phyloP scores from a whole-genome alignment of 345 rosid genomes.

The Gossypium turneri region DNA sequence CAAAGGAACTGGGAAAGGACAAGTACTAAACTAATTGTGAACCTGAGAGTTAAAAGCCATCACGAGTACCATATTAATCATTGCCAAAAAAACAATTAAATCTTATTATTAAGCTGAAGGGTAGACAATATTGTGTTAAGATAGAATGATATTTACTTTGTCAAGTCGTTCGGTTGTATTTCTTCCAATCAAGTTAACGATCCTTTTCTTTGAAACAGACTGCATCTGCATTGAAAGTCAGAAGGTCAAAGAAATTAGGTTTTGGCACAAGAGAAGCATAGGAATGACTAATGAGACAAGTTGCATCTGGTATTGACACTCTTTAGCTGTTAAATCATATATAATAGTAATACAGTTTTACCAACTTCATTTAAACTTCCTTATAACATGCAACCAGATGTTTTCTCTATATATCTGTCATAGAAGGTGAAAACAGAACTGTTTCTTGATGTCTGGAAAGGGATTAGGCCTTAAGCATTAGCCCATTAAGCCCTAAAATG shows the following conservation, averaged over 20 bases:
- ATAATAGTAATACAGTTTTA: not conserved
- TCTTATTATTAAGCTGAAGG: not conserved
- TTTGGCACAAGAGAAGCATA: not conserved
- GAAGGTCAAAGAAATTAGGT: not conserved
- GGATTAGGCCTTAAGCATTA: too few relatives aligned
- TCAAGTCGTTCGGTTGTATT: slow-evolving; percentile 54
- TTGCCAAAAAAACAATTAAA: not conserved
- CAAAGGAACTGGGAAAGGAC: not conserved
- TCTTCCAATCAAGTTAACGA: slow-evolving; percentile 53
- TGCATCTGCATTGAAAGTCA: slow-evolving; percentile 34
- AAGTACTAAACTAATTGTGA: not conserved
- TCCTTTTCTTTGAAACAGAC: slow-evolving; percentile 41
- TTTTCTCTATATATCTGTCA: not conserved
- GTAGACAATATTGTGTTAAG: slow-evolving; percentile 9
- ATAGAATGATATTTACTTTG: slow-evolving; percentile 31
- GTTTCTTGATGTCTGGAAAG: not conserved
- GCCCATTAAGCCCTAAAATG: not conserved
- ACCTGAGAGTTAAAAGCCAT: slow-evolving; percentile 3
- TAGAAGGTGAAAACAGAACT: not conserved
- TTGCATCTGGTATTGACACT: not conserved
- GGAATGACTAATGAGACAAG: not conserved
- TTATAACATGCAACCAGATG: not conserved
- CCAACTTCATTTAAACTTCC: not conserved
- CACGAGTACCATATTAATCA: not conserved
- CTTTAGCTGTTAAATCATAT: not conserved